A percentile compares a stretch with the other conserved stretches of the same genome.
phyloP scores from a whole-genome alignment of 129 eudicot species.

The Pseudognaphalium luteoalbum region DNA sequence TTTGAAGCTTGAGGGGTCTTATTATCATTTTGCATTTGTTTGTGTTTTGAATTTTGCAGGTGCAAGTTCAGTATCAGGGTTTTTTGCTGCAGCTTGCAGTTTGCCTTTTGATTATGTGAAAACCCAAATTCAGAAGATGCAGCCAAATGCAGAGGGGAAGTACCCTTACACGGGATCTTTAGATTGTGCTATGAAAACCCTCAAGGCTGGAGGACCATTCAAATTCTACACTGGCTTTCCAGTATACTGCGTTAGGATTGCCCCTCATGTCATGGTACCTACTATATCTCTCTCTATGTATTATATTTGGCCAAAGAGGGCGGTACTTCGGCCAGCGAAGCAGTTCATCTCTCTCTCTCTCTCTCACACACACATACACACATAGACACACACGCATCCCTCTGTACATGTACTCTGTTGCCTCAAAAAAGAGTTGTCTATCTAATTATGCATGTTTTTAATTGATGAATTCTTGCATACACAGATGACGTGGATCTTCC shows the following conservation, averaged over 20 bases:
- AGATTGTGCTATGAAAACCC: constrained; percentile 85
- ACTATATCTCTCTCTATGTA: constrained; percentile 17
- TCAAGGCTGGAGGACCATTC: constrained; percentile 81
- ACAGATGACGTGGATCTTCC: constrained; percentile 98
- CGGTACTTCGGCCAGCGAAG: too few relatives aligned
- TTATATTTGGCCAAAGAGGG: too few relatives aligned
- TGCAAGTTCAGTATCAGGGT: constrained; percentile 89
- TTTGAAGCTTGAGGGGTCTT: neutral
- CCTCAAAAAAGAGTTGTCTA: neutral
- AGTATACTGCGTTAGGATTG: constrained; percentile 85
- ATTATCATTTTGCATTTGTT: neutral
- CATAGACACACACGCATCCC: neutral
- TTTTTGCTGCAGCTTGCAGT: constrained; percentile 92
- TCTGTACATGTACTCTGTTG: neutral
- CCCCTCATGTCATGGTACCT: constrained; percentile 94
- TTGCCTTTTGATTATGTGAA: constrained; percentile 92
- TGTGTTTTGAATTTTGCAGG: constrained; percentile 38
- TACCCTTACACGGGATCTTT: constrained; percentile 78
- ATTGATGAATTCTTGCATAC: constrained; percentile 2
- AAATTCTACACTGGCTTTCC: constrained; percentile 91
- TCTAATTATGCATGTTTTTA: constrained; percentile 20
- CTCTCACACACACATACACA: neutral
- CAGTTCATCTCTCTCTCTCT: too few relatives aligned
- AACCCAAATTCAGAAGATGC: constrained; percentile 94
- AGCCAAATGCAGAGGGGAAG: constrained; percentile 83